phyloP scores from a whole-genome alignment of 768 basidiomycete genomes.

The Trametes coccinea region DNA sequence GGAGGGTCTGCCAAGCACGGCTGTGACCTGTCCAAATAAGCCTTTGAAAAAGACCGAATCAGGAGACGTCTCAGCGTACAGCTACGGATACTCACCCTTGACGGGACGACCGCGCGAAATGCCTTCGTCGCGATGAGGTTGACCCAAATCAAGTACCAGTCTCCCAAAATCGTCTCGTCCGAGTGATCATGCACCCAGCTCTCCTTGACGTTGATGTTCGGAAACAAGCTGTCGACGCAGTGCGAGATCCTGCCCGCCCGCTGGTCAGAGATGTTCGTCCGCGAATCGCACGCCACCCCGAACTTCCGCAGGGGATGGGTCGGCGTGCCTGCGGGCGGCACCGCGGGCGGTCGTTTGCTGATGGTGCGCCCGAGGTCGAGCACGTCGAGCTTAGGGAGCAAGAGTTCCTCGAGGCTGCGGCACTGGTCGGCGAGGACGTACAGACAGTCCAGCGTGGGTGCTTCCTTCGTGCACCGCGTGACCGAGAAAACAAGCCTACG shows the following conservation, averaged over 20 bases:
- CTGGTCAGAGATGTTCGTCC: background rate
- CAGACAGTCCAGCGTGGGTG: background rate
- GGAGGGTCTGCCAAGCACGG: too few relatives aligned
- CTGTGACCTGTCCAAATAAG: too few relatives aligned
- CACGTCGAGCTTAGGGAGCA: constrained; percentile 11
- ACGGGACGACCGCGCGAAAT: background rate
- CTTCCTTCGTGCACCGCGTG: background rate
- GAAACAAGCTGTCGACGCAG: constrained; percentile 8
- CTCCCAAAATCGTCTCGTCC: background rate
- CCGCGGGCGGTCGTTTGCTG: background rate
- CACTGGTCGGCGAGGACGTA: background rate
- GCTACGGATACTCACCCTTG: background rate
- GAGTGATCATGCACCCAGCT: background rate
- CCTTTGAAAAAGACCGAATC: too few relatives aligned
- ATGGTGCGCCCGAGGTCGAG: background rate
- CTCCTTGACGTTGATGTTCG: background rate
- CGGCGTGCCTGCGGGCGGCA: background rate
- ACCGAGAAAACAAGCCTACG: constrained; percentile 7
- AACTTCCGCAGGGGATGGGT: constrained; percentile 3
- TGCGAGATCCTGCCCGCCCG: background rate
- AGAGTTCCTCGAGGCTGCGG: background rate
- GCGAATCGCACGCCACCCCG: background rate
- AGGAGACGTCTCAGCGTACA: too few relatives aligned
- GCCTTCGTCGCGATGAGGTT: constrained; percentile 1
- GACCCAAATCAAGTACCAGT: constrained; percentile 13